These are phyloP conservation scores for Quercus agrifolia DNA, from an alignment of 306 rosid genomes.

Conservation along the genomic window DNA sequence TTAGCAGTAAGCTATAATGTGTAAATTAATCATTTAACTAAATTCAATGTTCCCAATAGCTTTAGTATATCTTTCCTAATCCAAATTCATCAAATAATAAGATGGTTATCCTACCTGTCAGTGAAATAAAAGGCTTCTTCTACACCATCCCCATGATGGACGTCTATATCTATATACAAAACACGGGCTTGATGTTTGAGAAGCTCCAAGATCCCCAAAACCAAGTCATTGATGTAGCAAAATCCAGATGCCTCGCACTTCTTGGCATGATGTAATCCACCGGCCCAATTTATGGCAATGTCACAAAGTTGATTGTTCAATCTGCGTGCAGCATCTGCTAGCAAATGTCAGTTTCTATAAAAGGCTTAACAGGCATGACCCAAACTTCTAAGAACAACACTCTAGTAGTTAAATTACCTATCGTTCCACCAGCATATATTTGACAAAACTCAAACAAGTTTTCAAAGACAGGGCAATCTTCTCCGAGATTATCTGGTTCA, in stretches of 20 bases:
- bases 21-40: background rate
- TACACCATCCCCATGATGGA: constrained; percentile 99
- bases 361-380: constrained; percentile 15
- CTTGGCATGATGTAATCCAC: constrained; percentile 98
- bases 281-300: constrained; percentile 99
- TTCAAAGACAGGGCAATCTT: constrained; percentile 97
- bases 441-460: constrained; percentile 97
- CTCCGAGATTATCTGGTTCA: constrained; percentile 88
- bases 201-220: constrained; percentile 94
- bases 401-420: constrained; percentile 50
- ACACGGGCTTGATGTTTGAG: constrained; percentile 95
- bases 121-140: constrained; percentile 99
- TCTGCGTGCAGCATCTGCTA: constrained; percentile 91
- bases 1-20: background rate
- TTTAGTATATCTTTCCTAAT: background rate
- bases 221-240: constrained; percentile 98
- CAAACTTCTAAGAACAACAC: background rate
- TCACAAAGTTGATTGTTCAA: constrained; percentile 87
- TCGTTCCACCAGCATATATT: constrained; percentile 95
- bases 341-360: constrained; percentile 17
- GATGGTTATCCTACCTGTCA: constrained; percentile 63
- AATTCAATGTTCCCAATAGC: background rate
- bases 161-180: constrained; percentile 92
- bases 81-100: constrained; percentile 9
- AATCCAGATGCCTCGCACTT: constrained; percentile 99